These are phyloP conservation scores for Dryadomyces quercivorus DNA, from an alignment of 2,329 filamentous ascomycete species.

Conservation along the genomic window DNA sequence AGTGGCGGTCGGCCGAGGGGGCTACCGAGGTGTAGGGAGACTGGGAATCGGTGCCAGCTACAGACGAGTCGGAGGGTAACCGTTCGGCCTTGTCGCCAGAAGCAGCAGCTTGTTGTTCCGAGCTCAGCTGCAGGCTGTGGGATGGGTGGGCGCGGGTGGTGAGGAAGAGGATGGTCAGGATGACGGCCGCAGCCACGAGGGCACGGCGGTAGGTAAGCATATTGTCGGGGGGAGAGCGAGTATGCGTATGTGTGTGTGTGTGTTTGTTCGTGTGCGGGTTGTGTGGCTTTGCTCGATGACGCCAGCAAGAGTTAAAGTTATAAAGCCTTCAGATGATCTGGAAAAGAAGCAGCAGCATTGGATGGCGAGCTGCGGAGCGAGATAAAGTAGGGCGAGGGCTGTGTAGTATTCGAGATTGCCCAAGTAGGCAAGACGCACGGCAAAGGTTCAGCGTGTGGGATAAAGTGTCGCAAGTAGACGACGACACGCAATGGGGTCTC, in stretches of 20 bases:
- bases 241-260: background rate
- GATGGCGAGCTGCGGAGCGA: too few relatives aligned
- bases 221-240: slow-evolving; percentile 12
- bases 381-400: background rate
- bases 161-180: slow-evolving; percentile 59
- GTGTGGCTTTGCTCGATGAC: too few relatives aligned
- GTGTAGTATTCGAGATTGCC: background rate
- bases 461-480: background rate
- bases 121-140: slow-evolving; percentile 17
- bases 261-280: too few relatives aligned
- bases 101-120: slow-evolving; percentile 7
- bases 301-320: background rate
- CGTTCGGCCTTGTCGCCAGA: slow-evolving; percentile 8
- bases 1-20: background rate
- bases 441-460: too few relatives aligned
- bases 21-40: too few relatives aligned
- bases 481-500: background rate
- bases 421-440: background rate
- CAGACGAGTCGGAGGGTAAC: slow-evolving; percentile 1
- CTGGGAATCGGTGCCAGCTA: background rate
- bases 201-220: slow-evolving; percentile 77
- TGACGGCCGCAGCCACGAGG: slow-evolving; percentile 55
- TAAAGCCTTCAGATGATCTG: too few relatives aligned
- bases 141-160: slow-evolving; percentile 47
- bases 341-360: too few relatives aligned